Evolutionary conservation across 2,329 filamentous ascomycete species (phyloP).

Genomic region (Lecanicillium sp.): DNA sequence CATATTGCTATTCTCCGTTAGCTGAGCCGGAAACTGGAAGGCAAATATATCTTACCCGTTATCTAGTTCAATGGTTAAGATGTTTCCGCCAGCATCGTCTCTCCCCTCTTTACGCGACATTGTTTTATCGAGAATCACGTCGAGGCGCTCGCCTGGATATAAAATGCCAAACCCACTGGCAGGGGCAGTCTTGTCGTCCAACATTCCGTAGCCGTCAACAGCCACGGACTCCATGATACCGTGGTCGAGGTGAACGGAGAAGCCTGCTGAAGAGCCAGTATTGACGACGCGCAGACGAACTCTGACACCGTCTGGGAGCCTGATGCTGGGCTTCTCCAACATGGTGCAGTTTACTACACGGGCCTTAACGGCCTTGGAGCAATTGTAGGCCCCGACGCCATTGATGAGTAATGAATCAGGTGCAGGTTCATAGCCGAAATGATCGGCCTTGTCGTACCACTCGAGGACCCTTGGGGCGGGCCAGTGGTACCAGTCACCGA

Average conservation of each 20-base stretch:
- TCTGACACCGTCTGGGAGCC: slow-evolving; percentile 10
- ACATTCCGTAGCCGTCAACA: slow-evolving; percentile 17
- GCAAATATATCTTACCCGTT: background rate
- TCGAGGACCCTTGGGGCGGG: slow-evolving; percentile 10
- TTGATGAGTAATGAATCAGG: slow-evolving; percentile 17
- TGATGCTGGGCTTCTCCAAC: slow-evolving; percentile 11
- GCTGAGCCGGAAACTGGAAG: background rate
- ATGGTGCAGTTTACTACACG: slow-evolving; percentile 14
- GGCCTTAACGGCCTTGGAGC: slow-evolving; percentile 18
- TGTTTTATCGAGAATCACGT: slow-evolving; percentile 11
- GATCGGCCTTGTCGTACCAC: slow-evolving; percentile 13
- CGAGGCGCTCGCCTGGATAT: slow-evolving; percentile 20
- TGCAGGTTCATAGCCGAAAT: slow-evolving; percentile 16
- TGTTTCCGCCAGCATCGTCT: background rate
- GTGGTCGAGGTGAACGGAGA: slow-evolving; percentile 11
- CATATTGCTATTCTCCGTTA: slow-evolving; percentile 17
- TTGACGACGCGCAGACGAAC: slow-evolving; percentile 18
- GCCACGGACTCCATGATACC: slow-evolving; percentile 17
- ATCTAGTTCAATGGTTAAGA: slow-evolving; percentile 12
- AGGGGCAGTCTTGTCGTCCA: slow-evolving; percentile 9
- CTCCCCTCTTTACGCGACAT: background rate
- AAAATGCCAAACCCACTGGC: slow-evolving; percentile 17
- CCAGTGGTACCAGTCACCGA: slow-evolving; percentile 16
- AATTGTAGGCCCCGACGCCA: slow-evolving; percentile 14
- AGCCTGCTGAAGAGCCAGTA: slow-evolving; percentile 18